These are phyloP conservation scores for Arthonia radiata DNA, from an alignment of 495 filamentous ascomycete species.

Conservation along the genomic window DNA sequence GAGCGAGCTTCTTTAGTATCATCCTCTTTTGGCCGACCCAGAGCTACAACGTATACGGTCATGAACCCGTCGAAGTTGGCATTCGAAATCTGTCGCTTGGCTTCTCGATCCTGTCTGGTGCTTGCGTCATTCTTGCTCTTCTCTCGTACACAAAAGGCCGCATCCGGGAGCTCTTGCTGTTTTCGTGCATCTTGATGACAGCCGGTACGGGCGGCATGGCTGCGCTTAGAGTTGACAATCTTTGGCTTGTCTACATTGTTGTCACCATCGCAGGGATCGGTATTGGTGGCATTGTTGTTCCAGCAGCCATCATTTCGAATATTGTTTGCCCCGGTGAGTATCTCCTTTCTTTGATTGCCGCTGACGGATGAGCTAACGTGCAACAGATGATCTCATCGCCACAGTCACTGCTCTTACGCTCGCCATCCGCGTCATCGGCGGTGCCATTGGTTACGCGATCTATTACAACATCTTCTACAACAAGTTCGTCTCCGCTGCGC, in stretches of 20 bases:
- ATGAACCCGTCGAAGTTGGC: constrained; percentile 40
- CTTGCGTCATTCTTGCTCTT: constrained; percentile 33
- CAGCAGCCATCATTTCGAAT: constrained; percentile 43
- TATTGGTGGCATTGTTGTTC: constrained; percentile 51
- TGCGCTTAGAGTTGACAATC: constrained; percentile 28
- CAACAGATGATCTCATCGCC: constrained; percentile 32
- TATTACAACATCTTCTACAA: constrained; percentile 50
- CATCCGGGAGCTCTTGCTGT: constrained; percentile 37
- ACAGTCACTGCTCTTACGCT: constrained; percentile 52
- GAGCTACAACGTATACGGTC: constrained; percentile 49
- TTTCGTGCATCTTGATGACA: constrained; percentile 40
- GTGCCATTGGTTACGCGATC: constrained; percentile 38
- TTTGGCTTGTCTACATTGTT: constrained; percentile 33
- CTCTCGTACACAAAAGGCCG: constrained; percentile 34
- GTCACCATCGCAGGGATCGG: constrained; percentile 40
- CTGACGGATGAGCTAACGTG: neutral
- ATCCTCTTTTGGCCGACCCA: constrained; percentile 53
- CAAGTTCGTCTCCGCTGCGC: constrained; percentile 32
- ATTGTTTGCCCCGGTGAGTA: constrained; percentile 50
- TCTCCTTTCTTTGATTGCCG: too few species aligned
- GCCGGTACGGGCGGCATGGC: constrained; percentile 32
- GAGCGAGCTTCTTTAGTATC: constrained; percentile 53
- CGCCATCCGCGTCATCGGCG: constrained; percentile 45
- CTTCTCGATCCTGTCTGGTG: constrained; percentile 35
- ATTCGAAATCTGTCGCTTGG: constrained; percentile 41